Evolutionary conservation across 331 rosid species (phyloP).

Genomic region (Prunus yedoensis): DNA sequence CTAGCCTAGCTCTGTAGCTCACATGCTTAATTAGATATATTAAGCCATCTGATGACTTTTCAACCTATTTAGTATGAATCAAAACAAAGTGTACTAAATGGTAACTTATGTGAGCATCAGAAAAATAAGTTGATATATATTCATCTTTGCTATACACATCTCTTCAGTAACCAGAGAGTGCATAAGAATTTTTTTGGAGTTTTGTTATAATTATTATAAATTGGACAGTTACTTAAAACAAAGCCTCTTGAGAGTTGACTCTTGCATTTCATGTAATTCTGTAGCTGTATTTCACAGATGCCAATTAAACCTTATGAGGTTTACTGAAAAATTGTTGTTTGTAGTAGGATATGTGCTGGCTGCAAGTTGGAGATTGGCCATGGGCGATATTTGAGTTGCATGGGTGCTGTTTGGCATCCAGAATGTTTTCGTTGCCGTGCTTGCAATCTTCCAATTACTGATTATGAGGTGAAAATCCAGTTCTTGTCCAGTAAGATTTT

Average conservation of each 20-base stretch:
- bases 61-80: not conserved
- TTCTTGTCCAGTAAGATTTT: constrained; percentile 13
- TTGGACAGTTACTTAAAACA: not conserved
- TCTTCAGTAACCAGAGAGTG: not conserved
- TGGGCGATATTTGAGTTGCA: constrained; percentile 50
- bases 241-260: constrained; percentile 12
- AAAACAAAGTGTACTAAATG: not conserved
- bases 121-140: not conserved
- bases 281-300: constrained; percentile 1
- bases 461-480: constrained; percentile 57
- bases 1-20: not conserved
- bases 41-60: not conserved
- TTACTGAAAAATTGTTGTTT: constrained; percentile 11
- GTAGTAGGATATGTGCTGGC: constrained; percentile 74
- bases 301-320: not conserved
- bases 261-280: constrained; percentile 6
- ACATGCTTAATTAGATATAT: not conserved
- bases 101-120: not conserved
- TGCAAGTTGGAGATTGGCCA: constrained; percentile 69
- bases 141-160: not conserved
- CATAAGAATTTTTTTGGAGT: not conserved
- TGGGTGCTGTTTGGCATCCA: constrained; percentile 78
- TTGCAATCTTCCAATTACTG: constrained; percentile 71
- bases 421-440: constrained; percentile 66
- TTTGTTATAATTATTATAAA: not conserved